Base-by-base conservation (phyloP, 192 early-diverging fungal genomes). In the Obelidium mucronatum region DNA sequence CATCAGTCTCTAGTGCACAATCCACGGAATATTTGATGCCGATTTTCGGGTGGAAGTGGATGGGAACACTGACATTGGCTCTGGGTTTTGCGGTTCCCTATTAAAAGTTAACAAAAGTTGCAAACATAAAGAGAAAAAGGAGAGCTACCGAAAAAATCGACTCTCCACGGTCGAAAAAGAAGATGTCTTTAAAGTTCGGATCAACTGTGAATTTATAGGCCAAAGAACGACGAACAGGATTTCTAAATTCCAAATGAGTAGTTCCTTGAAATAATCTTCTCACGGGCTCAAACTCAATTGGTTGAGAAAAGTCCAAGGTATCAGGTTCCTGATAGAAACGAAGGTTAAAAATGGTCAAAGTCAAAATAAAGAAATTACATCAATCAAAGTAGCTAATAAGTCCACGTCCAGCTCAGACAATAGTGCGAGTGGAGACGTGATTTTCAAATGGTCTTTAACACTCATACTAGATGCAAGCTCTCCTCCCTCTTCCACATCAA, bases 161-260 rank as follows among this genome's bases (percentile, higher is more conserved):
- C 28, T 33, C 73, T 54, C 34, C 53, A 11, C n/a, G 66, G 13
- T 77, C 60, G 5, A 86, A 28, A 15, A 31, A 33, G 56, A 88
- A 86, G 0, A 88, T 66, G 40, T 88, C 87, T 28, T 72, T 67
- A 60, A 64, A 82, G 17, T 70, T 60, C 6, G 62, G 40, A 30
- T 83, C 83, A 33, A 88, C 76, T 26, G 68, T 53, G 40, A 88
- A 77, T 55, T 78, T 82, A 78, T 85, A 88, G 15, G 42, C 59
- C 34, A 84, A 37, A 4, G 76, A 63, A 40, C 84, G 24, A 1
- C 83, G 75, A 13, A 81, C 79, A 4, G 84, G 82, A 67, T 88
- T 88, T 26, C 79, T 60, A 60, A 88, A 84, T 30, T 84, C 48
- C 73, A 88, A 68, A 15, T 34, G 33, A 5, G 58, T 52, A 15